Evolutionary conservation across 2,329 filamentous ascomycete species (phyloP).

Genomic region (Colletotrichum paranaense): DNA sequence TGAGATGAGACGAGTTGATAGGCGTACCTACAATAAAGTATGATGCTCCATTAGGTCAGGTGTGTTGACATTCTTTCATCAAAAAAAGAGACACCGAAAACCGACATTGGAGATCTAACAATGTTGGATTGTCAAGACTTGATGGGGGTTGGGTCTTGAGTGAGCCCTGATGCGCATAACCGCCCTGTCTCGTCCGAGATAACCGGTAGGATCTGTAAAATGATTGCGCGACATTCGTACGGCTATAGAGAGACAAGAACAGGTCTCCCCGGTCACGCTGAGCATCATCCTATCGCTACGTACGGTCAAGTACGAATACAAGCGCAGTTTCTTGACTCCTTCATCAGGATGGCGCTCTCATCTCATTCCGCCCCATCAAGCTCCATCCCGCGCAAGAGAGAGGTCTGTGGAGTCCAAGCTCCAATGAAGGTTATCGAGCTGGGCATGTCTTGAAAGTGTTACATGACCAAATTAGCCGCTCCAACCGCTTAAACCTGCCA

Average conservation of each 20-base stretch:
- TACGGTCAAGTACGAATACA: neutral
- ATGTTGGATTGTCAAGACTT: neutral
- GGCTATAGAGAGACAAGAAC: neutral
- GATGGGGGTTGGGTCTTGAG: neutral
- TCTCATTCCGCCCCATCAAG: neutral
- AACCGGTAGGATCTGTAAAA: neutral
- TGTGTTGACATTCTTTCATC: conserved; percentile 1
- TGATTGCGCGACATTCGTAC: conserved; percentile 6
- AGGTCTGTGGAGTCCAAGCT: conserved; percentile 11
- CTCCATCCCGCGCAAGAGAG: neutral
- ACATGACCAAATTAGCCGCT: conserved; percentile 36
- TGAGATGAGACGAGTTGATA: neutral
- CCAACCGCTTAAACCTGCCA: conserved; percentile 35
- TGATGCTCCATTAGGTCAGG: neutral
- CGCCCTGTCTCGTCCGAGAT: conserved; percentile 3
- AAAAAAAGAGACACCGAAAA: conserved; percentile 1
- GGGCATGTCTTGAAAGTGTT: conserved; percentile 31
- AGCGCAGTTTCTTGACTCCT: neutral
- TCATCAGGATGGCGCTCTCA: neutral
- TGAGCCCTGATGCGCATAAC: conserved; percentile 22
- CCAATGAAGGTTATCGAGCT: conserved; percentile 19
- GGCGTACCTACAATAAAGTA: neutral
- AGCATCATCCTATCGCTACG: neutral
- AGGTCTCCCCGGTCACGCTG: conserved; percentile 2
- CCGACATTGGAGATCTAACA: neutral